phyloP scores from a whole-genome alignment of 768 basidiomycete genomes.

The Naganishia antarctica region DNA sequence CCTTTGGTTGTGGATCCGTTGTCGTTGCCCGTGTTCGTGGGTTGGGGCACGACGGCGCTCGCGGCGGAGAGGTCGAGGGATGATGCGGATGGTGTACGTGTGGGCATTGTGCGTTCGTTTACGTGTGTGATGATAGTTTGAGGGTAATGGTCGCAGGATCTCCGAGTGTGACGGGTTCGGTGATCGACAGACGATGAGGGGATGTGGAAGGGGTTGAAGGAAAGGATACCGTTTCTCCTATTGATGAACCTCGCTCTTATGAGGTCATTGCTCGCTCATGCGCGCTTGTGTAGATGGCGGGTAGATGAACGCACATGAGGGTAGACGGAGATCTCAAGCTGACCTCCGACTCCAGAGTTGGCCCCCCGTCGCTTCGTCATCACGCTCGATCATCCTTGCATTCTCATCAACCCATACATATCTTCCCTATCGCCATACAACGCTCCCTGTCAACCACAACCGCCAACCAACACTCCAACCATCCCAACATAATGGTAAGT shows the following conservation, averaged over 20 bases:
- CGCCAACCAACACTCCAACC: background rate
- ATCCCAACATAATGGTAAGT: background rate
- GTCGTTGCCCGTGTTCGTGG: slow-evolving; percentile 3
- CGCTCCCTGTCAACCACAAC: no score
- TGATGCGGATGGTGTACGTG: background rate
- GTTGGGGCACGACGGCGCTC: background rate
- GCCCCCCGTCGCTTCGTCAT: slow-evolving; percentile 17
- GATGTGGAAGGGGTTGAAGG: background rate
- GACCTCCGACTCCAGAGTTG: no score
- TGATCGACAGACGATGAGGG: background rate
- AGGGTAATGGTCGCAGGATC: background rate
- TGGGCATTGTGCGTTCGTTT: background rate
- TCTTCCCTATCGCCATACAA: no score
- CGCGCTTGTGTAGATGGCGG: slow-evolving; percentile 3
- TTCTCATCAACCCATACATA: no score
- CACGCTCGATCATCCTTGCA: slow-evolving; percentile 5
- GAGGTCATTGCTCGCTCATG: background rate
- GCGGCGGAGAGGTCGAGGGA: slow-evolving; percentile 10
- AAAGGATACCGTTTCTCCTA: no score
- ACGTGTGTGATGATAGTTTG: background rate
- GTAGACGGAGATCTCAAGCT: no score
- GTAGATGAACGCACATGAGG: slow-evolving; percentile 9
- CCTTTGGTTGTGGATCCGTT: background rate
- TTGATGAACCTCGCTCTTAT: no score
- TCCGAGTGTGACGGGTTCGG: background rate